These are phyloP conservation scores for Boletus insuetus DNA, from an alignment of 768 basidiomycete species.

Conservation along the genomic window DNA sequence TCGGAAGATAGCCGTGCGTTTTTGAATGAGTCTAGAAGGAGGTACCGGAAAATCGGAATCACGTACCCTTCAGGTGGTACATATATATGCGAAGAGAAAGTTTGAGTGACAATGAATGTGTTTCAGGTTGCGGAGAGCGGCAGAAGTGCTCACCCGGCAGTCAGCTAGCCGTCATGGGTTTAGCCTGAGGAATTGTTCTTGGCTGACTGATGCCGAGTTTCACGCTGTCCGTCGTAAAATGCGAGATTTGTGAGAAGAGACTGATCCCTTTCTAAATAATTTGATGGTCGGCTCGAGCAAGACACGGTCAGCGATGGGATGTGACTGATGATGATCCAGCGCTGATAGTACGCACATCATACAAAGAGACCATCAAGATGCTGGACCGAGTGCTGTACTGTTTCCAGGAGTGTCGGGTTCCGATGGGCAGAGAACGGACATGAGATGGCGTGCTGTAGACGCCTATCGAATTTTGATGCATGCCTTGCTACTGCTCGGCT, in stretches of 20 bases:
- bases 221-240: slow-evolving; percentile 6
- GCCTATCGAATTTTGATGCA: no score
- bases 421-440: no score
- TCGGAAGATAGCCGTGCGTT: background rate
- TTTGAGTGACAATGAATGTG: background rate
- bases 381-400: no score
- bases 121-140: background rate
- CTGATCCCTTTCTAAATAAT: no score
- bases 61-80: background rate
- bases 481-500: no score
- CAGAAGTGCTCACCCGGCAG: background rate
- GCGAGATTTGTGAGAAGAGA: background rate
- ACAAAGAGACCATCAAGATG: no score
- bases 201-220: background rate
- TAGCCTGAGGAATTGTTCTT: background rate
- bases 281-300: background rate
- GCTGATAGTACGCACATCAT: no score
- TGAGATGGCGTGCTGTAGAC: no score
- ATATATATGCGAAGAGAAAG: background rate
- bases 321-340: no score
- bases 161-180: background rate
- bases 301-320: no score
- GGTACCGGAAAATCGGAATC: background rate
- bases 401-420: no score
- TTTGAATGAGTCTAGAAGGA: background rate